phyloP scores from a whole-genome alignment of 148 eudicot species.

The Amaranthus palmeri region DNA sequence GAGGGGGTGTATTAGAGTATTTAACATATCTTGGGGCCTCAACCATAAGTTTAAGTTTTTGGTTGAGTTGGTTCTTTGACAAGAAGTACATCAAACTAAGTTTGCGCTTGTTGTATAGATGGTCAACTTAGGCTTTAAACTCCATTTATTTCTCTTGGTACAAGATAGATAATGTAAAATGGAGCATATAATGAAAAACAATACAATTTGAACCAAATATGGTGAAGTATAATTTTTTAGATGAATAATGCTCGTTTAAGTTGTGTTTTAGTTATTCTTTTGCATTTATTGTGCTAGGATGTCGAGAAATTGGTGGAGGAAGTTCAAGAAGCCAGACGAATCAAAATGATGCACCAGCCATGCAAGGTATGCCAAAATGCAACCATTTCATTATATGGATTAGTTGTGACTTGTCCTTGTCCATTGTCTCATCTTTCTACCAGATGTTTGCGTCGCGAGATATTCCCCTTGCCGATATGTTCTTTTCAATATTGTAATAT shows the following conservation, averaged over 20 bases:
- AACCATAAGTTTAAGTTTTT: too few relatives aligned
- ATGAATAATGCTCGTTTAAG: too few relatives aligned
- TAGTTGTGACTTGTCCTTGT: too few relatives aligned
- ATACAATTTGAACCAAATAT: neutral
- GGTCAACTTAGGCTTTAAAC: neutral
- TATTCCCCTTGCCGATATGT: neutral
- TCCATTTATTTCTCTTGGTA: neutral
- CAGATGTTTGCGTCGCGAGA: neutral
- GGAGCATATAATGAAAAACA: neutral
- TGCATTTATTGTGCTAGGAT: slow-evolving; percentile 40
- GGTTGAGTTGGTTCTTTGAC: too few relatives aligned
- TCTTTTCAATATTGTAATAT: neutral
- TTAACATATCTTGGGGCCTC: too few relatives aligned
- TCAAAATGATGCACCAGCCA: slow-evolving; percentile 84
- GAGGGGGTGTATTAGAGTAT: too few relatives aligned
- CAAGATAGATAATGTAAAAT: neutral
- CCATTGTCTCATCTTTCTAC: neutral
- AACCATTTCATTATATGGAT: neutral
- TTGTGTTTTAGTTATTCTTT: neutral
- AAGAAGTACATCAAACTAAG: neutral
- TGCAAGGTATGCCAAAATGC: slow-evolving; percentile 56
- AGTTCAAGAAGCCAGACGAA: slow-evolving; percentile 92
- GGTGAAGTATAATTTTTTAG: neutral
- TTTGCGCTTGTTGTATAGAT: neutral
- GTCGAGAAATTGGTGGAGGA: slow-evolving; percentile 78